Percentiles rank a stretch among this genome's conserved stretches.
These are phyloP conservation scores for Thalassiosira mediterranea DNA, from an alignment of 352 stramenopile species.

Conservation along the genomic window DNA sequence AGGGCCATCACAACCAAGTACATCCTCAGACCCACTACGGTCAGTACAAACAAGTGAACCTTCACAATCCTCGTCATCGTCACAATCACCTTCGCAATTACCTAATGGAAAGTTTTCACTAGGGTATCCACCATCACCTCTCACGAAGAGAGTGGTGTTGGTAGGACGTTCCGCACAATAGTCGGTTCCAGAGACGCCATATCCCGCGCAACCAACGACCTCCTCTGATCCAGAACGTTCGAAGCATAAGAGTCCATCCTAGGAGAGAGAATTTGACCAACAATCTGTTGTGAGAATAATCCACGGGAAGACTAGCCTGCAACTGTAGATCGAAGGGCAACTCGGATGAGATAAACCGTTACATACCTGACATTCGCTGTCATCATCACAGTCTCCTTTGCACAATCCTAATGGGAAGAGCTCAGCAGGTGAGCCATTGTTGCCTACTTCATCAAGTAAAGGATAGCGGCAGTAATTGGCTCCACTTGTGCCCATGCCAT, in stretches of 20 bases:
- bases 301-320: too few relatives aligned
- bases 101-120: conserved; percentile 22
- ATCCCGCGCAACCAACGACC: conserved; percentile 49
- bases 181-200: neutral
- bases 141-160: neutral
- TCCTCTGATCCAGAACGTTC: conserved; percentile 24
- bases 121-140: neutral
- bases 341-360: too few relatives aligned
- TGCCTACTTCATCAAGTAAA: too few relatives aligned
- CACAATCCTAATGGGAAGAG: conserved; percentile 41
- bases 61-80: conserved; percentile 47
- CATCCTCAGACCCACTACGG: conserved; percentile 7
- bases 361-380: conserved; percentile 52
- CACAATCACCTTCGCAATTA: conserved; percentile 57
- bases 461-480: conserved; percentile 34
- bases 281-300: neutral
- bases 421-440: neutral
- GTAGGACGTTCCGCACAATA: conserved; percentile 20
- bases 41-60: conserved; percentile 42
- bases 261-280: too few relatives aligned
- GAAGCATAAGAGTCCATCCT: conserved; percentile 40
- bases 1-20: conserved; percentile 44
- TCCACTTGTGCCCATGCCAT: neutral
- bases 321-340: too few relatives aligned
- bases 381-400: conserved; percentile 51